phyloP scores from a whole-genome alignment of 306 rosid genomes.

The Clitoria ternatea region DNA sequence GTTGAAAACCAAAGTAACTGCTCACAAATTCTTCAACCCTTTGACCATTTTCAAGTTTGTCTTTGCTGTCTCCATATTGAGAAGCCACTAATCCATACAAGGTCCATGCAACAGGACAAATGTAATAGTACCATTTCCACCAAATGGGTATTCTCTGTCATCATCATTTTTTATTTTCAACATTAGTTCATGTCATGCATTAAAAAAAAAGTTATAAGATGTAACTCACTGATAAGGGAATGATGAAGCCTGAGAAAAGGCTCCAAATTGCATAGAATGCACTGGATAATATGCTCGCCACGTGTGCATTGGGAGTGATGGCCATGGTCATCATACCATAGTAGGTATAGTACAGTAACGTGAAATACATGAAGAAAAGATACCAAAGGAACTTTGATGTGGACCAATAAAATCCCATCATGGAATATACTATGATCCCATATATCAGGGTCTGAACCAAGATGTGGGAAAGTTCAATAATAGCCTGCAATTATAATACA shows the following conservation, averaged over 20 bases:
- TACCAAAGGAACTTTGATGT: conserved; percentile 68
- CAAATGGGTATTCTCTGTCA: conserved; percentile 82
- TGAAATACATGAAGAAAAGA: conserved; percentile 76
- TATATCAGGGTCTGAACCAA: conserved; percentile 57
- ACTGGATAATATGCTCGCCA: conserved; percentile 54
- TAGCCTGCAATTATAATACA: conserved; percentile 42
- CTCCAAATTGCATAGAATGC: conserved; percentile 71
- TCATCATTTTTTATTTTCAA: background rate
- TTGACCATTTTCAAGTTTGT: conserved; percentile 59
- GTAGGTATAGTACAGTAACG: conserved; percentile 61
- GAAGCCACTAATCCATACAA: conserved; percentile 68
- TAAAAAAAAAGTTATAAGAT: background rate
- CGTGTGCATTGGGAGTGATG: conserved; percentile 56
- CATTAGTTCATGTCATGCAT: conserved; percentile 31
- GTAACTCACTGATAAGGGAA: conserved; percentile 65
- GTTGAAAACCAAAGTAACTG: conserved; percentile 58
- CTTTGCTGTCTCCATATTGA: conserved; percentile 57
- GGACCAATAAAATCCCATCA: conserved; percentile 79
- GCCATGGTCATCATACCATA: conserved; percentile 93
- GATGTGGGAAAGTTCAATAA: conserved; percentile 65
- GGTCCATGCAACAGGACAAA: conserved; percentile 84
- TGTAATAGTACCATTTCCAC: conserved; percentile 91
- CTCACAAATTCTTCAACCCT: conserved; percentile 56
- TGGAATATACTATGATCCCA: conserved; percentile 62
- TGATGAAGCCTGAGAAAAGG: conserved; percentile 70